Evolutionary conservation across 2,329 filamentous ascomycete species (phyloP).

Genomic region (Paraphaeosphaeria minitans): DNA sequence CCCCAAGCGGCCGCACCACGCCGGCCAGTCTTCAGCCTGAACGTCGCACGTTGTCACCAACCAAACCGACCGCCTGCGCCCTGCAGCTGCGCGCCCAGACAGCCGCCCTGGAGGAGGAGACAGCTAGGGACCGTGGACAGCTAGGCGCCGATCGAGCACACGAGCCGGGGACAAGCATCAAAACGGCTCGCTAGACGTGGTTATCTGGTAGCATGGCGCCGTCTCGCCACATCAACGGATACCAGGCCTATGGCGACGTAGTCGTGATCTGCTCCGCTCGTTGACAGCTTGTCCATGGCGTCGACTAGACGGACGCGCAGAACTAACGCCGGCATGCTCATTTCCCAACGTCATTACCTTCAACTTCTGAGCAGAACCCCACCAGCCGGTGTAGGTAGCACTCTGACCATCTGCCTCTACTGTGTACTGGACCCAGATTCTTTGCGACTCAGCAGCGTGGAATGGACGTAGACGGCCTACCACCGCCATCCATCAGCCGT

Average conservation of each 20-base stretch:
- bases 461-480: conserved; percentile 20
- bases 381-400: no score
- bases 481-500: conserved; percentile 19
- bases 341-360: conserved; percentile 8
- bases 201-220: background rate
- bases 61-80: background rate
- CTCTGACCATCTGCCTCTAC: background rate
- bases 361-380: background rate
- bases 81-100: background rate
- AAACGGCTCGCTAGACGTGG: conserved; percentile 8
- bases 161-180: conserved; percentile 14
- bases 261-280: background rate
- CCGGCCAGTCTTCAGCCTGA: conserved; percentile 10
- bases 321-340: background rate
- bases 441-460: conserved; percentile 1
- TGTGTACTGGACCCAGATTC: background rate
- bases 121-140: background rate
- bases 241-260: conserved; percentile 10
- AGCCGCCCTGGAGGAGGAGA: no score
- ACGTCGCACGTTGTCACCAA: conserved; percentile 5
- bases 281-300: background rate
- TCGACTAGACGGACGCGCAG: background rate
- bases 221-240: conserved; percentile 11
- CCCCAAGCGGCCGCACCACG: conserved; percentile 6
- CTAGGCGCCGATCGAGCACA: background rate